These are phyloP conservation scores for Leucocoprinus sp. DNA, from an alignment of 768 basidiomycete species.

Conservation along the genomic window DNA sequence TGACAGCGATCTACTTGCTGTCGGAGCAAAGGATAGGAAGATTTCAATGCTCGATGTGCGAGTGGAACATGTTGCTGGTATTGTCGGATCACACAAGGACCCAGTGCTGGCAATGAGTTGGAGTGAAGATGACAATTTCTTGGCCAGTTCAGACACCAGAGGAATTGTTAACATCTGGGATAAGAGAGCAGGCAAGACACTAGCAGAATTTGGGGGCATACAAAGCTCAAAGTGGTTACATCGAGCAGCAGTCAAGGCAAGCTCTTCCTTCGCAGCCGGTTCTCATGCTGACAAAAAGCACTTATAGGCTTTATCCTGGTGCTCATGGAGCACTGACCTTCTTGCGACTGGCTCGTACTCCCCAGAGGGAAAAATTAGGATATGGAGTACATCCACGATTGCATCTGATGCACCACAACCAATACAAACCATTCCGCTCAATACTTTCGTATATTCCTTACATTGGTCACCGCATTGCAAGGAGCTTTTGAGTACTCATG, in stretches of 20 bases:
- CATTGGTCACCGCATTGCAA: conserved; percentile 83
- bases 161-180: conserved; percentile 86
- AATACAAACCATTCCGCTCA: conserved; percentile 63
- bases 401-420: conserved; percentile 20
- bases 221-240: conserved; percentile 56
- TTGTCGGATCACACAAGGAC: conserved; percentile 36
- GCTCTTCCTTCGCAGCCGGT: conserved; percentile 12
- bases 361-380: conserved; percentile 33
- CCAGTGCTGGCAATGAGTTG: conserved; percentile 67
- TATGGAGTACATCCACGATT: conserved; percentile 37
- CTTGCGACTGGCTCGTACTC: conserved; percentile 64
- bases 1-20: conserved; percentile 45
- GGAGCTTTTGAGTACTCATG: conserved; percentile 86
- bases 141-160: conserved; percentile 82
- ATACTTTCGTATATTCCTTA: conserved; percentile 59
- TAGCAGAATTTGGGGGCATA: conserved; percentile 51
- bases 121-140: conserved; percentile 62
- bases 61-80: conserved; percentile 27
- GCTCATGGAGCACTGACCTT: conserved; percentile 74
- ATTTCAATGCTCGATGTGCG: conserved; percentile 63
- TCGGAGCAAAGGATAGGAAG: conserved; percentile 55
- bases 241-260: conserved; percentile 50
- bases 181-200: conserved; percentile 44
- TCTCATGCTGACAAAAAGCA: background rate
- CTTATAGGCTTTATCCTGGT: conserved; percentile 73